Conservation (phyloP, 177 flowering plant species). For the Vitis hybrid region DNA sequence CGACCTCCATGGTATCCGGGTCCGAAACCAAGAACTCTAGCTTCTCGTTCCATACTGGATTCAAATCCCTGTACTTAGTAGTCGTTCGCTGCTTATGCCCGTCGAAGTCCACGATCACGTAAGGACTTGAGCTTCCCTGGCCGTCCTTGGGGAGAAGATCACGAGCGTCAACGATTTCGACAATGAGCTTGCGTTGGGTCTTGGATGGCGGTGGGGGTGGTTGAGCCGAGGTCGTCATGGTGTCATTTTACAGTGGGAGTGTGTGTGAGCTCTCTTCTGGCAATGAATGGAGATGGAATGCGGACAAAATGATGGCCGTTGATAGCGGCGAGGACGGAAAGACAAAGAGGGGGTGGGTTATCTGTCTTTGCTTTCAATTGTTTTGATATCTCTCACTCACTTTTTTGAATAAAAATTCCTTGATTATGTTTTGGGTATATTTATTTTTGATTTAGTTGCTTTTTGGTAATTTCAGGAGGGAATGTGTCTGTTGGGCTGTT, state of each 20-base stretch:
- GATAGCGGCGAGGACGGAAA: constrained; percentile 20
- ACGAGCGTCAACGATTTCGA: constrained; percentile 76
- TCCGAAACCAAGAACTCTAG: constrained; percentile 80
- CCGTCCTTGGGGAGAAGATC: constrained; percentile 95
- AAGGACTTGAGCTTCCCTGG: constrained; percentile 91
- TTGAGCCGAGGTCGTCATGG: constrained; percentile 39
- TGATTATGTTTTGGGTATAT: background rate
- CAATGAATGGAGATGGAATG: background rate
- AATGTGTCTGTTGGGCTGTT: background rate
- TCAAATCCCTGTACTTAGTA: constrained; percentile 61
- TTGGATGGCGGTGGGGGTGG: constrained; percentile 17
- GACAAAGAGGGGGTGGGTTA: background rate
- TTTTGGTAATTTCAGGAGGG: background rate
- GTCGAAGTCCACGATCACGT: constrained; percentile 78
- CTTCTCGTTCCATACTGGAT: constrained; percentile 86
- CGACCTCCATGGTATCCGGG: constrained; percentile 60
- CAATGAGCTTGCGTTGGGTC: constrained; percentile 55
- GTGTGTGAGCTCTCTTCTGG: background rate
- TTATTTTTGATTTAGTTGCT: constrained; percentile 4
- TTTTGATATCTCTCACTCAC: constrained; percentile 1
- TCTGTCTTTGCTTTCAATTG: constrained; percentile 10
- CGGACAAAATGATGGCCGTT: constrained; percentile 14
- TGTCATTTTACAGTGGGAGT: constrained; percentile 24
- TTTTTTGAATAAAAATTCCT: background rate
- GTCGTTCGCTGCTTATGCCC: constrained; percentile 74